A percentile compares a stretch with the other conserved stretches of the same genome.
These are phyloP conservation scores for Rhodomyrtus tomentosa DNA, from an alignment of 345 rosid species.

Conservation along the genomic window DNA sequence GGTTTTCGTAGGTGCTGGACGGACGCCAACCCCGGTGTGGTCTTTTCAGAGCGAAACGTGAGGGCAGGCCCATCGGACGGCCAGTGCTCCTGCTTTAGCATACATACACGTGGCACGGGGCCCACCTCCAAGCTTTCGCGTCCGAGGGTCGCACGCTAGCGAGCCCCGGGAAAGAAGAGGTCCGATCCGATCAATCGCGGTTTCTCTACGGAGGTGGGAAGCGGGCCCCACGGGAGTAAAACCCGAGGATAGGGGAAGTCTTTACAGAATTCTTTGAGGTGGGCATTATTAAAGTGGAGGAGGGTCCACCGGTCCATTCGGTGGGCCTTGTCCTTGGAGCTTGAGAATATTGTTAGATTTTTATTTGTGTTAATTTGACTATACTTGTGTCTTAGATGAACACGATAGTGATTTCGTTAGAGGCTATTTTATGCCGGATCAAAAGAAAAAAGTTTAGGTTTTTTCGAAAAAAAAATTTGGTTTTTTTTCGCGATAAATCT, in stretches of 20 bases:
- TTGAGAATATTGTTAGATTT: background rate
- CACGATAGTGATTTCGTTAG: background rate
- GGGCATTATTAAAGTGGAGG: background rate
- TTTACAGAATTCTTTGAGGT: background rate
- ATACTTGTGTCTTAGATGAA: too few relatives aligned
- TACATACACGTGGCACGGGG: background rate
- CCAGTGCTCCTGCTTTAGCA: constrained; percentile 1
- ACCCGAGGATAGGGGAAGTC: background rate
- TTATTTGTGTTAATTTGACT: too few relatives aligned
- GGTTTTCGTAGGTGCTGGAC: background rate
- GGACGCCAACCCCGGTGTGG: constrained; percentile 1
- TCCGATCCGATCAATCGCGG: too few relatives aligned
- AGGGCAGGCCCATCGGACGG: constrained; percentile 3
- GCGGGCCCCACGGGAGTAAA: background rate
- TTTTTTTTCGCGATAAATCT: background rate
- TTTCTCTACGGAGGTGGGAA: background rate
- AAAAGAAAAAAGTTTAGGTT: background rate
- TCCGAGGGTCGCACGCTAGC: background rate
- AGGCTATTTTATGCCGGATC: background rate
- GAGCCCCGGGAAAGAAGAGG: too few relatives aligned
- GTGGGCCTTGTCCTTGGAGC: background rate
- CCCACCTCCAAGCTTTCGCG: background rate
- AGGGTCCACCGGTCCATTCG: background rate
- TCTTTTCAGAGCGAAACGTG: constrained; percentile 2
- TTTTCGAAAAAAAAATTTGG: background rate